Evolutionary conservation across 2,329 filamentous ascomycete species (phyloP), one percentile per base, ranked within the genome.

Genomic region (Pseudogymnoascus sp.): DNA sequence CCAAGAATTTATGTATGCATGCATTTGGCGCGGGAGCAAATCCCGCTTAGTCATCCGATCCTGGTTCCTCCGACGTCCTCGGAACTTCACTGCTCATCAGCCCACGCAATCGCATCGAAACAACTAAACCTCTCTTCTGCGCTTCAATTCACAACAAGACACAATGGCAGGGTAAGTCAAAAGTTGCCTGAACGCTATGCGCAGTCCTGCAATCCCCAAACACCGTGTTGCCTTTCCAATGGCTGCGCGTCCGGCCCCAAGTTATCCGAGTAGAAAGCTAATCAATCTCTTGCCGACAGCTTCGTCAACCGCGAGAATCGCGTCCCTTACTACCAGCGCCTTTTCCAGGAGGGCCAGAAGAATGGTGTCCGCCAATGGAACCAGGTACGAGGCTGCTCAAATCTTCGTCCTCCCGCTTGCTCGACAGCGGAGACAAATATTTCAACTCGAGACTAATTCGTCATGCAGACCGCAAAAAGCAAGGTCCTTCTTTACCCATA

Each of bases 301-400:
- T 71, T 86, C 72, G 67, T 91, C 78, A 79, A 89, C 82, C 85
- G 86, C 75, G 81, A 83, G 74, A 93, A 93, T 83, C 83, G 81
- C 71, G 89, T 92, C 70, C 87, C 88, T 62, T 70, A 88, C 73
- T 81, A 88, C 78, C 89, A 93, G 81, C 81, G 83, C 71, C 76
- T 83, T 69, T 91, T 90, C 80, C 89, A 91, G 79, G 78, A 81
- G 67, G 86, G 89, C 69, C 88, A 88, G 75, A 84, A 82, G 70
- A 76, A 78, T 65, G 83, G 86, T 74, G 78, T 85, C 67, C 85
- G 89, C 70, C 76, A 90, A 74, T 92, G 89, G 89, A 79, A 83
- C 76, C 91, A 91, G 77, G 89, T 92, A 81, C 74, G 87, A 80
- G 41, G 39, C 62, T 30, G 59, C 62, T 61, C 64, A 64, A 34